Base-by-base conservation (phyloP, 805 yeast species). In the Metschnikowia kunwiensis region DNA sequence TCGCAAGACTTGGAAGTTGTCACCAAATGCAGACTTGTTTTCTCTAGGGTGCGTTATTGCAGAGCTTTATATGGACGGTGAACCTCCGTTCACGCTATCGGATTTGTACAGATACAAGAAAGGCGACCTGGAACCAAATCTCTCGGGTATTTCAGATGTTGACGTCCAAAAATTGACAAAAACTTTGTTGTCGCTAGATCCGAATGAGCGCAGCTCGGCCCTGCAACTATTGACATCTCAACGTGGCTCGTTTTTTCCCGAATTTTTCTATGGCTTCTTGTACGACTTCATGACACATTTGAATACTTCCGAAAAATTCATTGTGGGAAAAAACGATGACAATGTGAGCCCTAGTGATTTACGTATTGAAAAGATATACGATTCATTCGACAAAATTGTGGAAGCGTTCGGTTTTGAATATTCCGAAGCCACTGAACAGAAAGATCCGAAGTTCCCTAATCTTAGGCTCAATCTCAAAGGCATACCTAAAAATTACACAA, bases 11-110 rank as follows among this genome's bases (percentile, higher is more conserved):
- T 30, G 34, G 35, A 40, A 47, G 10, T 55, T 85, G 19, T 72
- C 80, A 1, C 65, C 68, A 18, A 74, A 74, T 32, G 85, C 86
- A 93, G 98, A 93, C 59, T 66, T 91, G 16, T 86, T 86, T 55
- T 75, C 87, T 36, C 54, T 80, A 29, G 94, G 94, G 0, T 93
- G 98, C 63, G 87, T 85, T 3, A 81, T 93, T 47, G 95, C 94
- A 1, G 98, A 93, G 57, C 60, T 93, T 5, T 86, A 82, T 46
- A 63, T 79, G 13, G 97, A 93, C 46, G 97, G 97, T 0, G 73
- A 84, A 12, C 85, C 97, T 0, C 71, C 86, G 0, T 91, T 93
- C 58, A 81, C 95, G 0, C 70, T 93, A 9, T 80, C 97, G 0
- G 95, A 89, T 53, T 65, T 89, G 43, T 91, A 86, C 68, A 85